Conservation (phyloP, 1,284 basidiomycete species). For the Austroboletus sp. region DNA sequence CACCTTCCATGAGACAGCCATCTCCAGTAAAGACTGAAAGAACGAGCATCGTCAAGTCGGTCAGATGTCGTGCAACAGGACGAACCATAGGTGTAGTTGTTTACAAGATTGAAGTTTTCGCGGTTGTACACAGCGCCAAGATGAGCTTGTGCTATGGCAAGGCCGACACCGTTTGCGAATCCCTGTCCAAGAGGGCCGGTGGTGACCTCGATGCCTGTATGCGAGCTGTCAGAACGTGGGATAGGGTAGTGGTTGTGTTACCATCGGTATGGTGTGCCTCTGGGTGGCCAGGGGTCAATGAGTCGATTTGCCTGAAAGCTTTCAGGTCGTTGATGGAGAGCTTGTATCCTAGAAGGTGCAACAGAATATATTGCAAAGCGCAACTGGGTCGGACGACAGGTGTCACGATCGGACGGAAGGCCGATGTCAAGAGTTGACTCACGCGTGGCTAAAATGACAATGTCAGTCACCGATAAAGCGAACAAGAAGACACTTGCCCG, state of each 20-base stretch:
- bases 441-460: conserved; percentile 54
- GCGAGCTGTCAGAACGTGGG: conserved; percentile 3
- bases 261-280: conserved; percentile 86
- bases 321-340: conserved; percentile 81
- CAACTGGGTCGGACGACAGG: conserved; percentile 46
- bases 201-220: conserved; percentile 80
- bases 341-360: conserved; percentile 81
- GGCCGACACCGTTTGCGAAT: conserved; percentile 86
- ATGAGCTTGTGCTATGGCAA: conserved; percentile 90
- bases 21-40: conserved; percentile 79
- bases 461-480: conserved; percentile 9
- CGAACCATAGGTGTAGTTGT: conserved; percentile 85
- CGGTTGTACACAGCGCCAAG: conserved; percentile 86
- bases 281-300: conserved; percentile 87
- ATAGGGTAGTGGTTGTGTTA: conserved; percentile 15
- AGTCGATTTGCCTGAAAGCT: conserved; percentile 79
- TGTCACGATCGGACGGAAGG: conserved; percentile 1
- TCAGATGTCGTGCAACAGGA: neutral
- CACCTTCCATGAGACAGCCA: conserved; percentile 94
- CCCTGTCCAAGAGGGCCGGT: conserved; percentile 95
- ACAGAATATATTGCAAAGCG: conserved; percentile 76
- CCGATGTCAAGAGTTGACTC: conserved; percentile 25
- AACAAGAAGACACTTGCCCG: conserved; percentile 41
- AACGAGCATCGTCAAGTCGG: conserved; percentile 11
- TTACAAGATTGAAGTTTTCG: conserved; percentile 75